Percentiles rank a stretch among this genome's conserved stretches.
phyloP scores from a whole-genome alignment of 257 asterid species.

The Eustoma russellianum region DNA sequence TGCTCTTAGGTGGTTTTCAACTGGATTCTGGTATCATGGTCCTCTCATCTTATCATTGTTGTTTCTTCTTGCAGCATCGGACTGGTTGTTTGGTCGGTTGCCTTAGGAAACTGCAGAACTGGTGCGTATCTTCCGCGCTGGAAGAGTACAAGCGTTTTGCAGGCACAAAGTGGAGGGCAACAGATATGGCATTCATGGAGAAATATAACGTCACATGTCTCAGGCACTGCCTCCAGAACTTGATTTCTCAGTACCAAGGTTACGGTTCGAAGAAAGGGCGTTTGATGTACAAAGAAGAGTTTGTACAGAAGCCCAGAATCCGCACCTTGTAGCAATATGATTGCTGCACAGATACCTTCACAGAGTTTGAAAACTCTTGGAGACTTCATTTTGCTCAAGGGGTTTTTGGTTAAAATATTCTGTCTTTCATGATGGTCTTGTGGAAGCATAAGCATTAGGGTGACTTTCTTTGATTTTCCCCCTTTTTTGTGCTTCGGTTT shows the following conservation, averaged over 20 bases:
- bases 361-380: slow-evolving; percentile 1
- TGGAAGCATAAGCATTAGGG: too few species aligned
- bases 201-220: slow-evolving; percentile 26
- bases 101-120: slow-evolving; percentile 40
- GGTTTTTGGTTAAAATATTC: too few species aligned
- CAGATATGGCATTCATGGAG: slow-evolving; percentile 32
- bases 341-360: slow-evolving; percentile 7
- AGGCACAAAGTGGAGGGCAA: slow-evolving; percentile 30
- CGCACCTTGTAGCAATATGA: slow-evolving; percentile 16
- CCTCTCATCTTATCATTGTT: not conserved
- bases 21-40: not conserved
- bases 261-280: slow-evolving; percentile 32
- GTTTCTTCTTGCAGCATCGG: slow-evolving; percentile 29
- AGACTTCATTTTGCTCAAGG: too few species aligned
- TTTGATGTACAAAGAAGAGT: slow-evolving; percentile 27
- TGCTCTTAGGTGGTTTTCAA: too few species aligned
- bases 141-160: slow-evolving; percentile 40
- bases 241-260: slow-evolving; percentile 35
- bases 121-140: slow-evolving; percentile 30
- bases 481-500: too few species aligned
- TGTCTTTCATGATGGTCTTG: too few species aligned
- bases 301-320: slow-evolving; percentile 24
- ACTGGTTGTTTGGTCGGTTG: slow-evolving; percentile 45
- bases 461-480: too few species aligned
- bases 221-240: slow-evolving; percentile 31